Evolutionary conservation across 2,329 filamentous ascomycete genomes (phyloP), one percentile per base, ranked within the genome.

Genomic region (Didymella pinodella): DNA sequence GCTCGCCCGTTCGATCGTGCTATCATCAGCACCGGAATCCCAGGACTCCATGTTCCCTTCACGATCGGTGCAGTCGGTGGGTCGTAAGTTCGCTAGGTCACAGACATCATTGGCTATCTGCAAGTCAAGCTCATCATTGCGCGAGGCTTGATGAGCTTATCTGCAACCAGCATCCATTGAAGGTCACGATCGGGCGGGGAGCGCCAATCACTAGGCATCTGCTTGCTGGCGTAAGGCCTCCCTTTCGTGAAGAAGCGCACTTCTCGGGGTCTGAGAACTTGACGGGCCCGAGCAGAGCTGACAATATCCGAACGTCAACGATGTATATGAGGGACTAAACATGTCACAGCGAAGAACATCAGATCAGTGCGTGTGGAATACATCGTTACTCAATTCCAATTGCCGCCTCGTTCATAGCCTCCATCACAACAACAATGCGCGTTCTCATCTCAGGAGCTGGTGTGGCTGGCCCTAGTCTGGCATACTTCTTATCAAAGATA

Each of bases 381-480:
- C 43, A 32, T 32, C 14, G 8, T 11, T 10, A 31, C 5, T 16
- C 16, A 31, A 14, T 8, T 29, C 43, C 7, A 4, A 18, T n/a
- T 20, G 10, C 8, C 26, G 4, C 11, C 29, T 18, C 43, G 4
- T 12, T 29, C 26, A 29, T 16, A 45, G 16, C 43, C 14, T 44
- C 41, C 14, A 18, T 16, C 32, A 40, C 12, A 40, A 40, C 31
- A 46, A 43, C 25, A 12, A 65, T 78, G 36, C 75, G 77, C 59
- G 73, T 79, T 31, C 65, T 70, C 7, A 61, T 65, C n/a, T 61
- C 57, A 32, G 77, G 77, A 32, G 73, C 67, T 25, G 75, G 75
- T 34, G 72, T 79, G 26, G 77, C 76, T 16, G 77, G 77, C n/a
- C 70, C 73, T n/a, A 66, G 67, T 5, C 64, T 78, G 20, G 75